phyloP scores from a whole-genome alignment of 129 eudicot genomes.

The Sambucus nigra region DNA sequence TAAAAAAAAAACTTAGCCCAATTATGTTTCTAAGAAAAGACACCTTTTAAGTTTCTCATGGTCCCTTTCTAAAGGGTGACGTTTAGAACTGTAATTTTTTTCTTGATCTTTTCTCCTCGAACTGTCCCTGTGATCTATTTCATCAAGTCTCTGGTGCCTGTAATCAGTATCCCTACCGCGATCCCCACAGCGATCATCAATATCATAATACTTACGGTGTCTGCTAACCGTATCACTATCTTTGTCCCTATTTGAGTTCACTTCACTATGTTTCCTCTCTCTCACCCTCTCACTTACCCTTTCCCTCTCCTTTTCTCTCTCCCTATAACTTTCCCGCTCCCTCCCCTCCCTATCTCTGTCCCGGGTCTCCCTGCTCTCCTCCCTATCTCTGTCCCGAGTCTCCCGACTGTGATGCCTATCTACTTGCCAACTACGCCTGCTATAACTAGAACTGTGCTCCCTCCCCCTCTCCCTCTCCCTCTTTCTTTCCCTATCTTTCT shows the following conservation, averaged over 20 bases:
- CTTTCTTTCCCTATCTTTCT: slow-evolving; percentile 27
- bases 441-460: slow-evolving; percentile 26
- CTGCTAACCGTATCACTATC: slow-evolving; percentile 35
- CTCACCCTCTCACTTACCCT: slow-evolving; percentile 19
- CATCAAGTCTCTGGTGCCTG: slow-evolving; percentile 41
- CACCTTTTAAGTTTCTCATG: slow-evolving; percentile 44
- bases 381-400: slow-evolving; percentile 25
- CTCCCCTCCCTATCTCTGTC: slow-evolving; percentile 28
- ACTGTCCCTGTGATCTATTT: slow-evolving; percentile 35
- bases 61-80: slow-evolving; percentile 20
- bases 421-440: slow-evolving; percentile 19
- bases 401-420: slow-evolving; percentile 12
- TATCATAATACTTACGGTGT: slow-evolving; percentile 30
- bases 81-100: slow-evolving; percentile 14
- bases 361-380: slow-evolving; percentile 18
- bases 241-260: slow-evolving; percentile 26
- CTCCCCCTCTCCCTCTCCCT: slow-evolving; percentile 23
- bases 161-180: slow-evolving; percentile 34
- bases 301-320: slow-evolving; percentile 20
- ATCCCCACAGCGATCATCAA: slow-evolving; percentile 23
- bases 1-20: neutral
- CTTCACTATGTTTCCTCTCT: slow-evolving; percentile 20
- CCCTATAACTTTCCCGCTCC: slow-evolving; percentile 19
- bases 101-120: slow-evolving; percentile 30
- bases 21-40: neutral